Base-by-base conservation (phyloP, 306 rosid genomes). In the Lupinus albus region DNA sequence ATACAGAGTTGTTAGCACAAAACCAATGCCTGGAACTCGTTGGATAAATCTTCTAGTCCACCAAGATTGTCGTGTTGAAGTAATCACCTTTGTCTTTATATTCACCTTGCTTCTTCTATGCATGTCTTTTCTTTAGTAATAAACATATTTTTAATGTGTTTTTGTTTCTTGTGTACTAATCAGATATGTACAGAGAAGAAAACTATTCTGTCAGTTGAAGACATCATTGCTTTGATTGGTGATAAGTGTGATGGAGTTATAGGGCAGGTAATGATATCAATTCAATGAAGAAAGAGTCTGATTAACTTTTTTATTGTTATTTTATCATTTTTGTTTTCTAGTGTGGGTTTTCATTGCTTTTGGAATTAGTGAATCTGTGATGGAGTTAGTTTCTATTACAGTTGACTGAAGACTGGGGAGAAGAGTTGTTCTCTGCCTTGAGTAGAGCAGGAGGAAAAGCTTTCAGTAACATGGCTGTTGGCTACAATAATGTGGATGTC, bases 331-430 rank as follows among this genome's bases (percentile, higher is more conserved):
- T 55, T 16, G 16, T 44, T 55, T 14, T 12, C 53, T 20, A 7
- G 16, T 58, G 67, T 60, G 56, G 28, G 4, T 61, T 61, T 65
- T 46, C 54, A 3, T 55, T 21, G 56, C 5, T 55, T 56, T 36
- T 57, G 21, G 38, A 13, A 9, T 61, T 69, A 28, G 13, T 68
- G 65, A 59, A 44, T 35, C 5, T 44, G 59, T 65, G 64, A 57
- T 65, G 71, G 68, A 14, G 30, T 61, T 61, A 11, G 30, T 61
- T 61, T 3, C 30, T 73, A 18, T 64, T 80, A 67, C 82, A 94
- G 99, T 67, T 94, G 89, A 94, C 99, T 6, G 99, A 94, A 75
- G 99, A 94, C 35, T 94, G 99, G 99, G 99, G 97, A 72, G 99
- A 94, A 74, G 84, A 76, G 74, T 88, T 94, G 89, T 94, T 94